phyloP scores from a whole-genome alignment of 2,329 filamentous ascomycete genomes.

The Talaromyces piceae region DNA sequence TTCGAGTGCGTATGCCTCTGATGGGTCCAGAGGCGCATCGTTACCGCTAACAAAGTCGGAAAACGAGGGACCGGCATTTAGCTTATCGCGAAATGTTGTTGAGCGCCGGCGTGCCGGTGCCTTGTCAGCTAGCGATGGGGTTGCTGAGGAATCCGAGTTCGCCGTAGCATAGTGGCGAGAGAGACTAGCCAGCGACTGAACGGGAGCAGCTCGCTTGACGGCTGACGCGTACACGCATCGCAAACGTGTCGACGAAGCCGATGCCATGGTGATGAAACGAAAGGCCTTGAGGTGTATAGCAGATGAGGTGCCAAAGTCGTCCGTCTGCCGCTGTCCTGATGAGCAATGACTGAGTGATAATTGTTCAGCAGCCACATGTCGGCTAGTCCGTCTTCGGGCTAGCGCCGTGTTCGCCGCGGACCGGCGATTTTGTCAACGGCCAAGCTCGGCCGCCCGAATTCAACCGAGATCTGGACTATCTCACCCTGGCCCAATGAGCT shows the following conservation, averaged over 20 bases:
- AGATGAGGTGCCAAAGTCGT: neutral
- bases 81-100: constrained; percentile 54
- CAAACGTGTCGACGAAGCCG: constrained; percentile 25
- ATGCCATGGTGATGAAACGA: constrained; percentile 23
- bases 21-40: constrained; percentile 35
- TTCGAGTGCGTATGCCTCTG: constrained; percentile 53
- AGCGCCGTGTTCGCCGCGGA: constrained; percentile 7
- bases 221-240: constrained; percentile 24
- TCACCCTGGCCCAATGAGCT: neutral
- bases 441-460: neutral
- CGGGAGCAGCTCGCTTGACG: constrained; percentile 10
- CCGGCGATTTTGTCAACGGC: neutral
- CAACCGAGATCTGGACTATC: neutral
- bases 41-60: constrained; percentile 52
- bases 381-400: neutral
- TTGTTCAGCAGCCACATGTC: neutral
- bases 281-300: neutral
- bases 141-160: constrained; percentile 26
- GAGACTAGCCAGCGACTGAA: constrained; percentile 13
- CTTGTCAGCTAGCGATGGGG: constrained; percentile 45
- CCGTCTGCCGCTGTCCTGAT: too few relatives aligned
- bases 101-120: constrained; percentile 50
- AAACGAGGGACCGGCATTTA: constrained; percentile 59
- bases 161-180: constrained; percentile 34
- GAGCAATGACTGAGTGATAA: constrained; percentile 1